These are phyloP conservation scores for Xylaria polymorpha DNA, from an alignment of 2,329 filamentous ascomycete species.

Conservation along the genomic window DNA sequence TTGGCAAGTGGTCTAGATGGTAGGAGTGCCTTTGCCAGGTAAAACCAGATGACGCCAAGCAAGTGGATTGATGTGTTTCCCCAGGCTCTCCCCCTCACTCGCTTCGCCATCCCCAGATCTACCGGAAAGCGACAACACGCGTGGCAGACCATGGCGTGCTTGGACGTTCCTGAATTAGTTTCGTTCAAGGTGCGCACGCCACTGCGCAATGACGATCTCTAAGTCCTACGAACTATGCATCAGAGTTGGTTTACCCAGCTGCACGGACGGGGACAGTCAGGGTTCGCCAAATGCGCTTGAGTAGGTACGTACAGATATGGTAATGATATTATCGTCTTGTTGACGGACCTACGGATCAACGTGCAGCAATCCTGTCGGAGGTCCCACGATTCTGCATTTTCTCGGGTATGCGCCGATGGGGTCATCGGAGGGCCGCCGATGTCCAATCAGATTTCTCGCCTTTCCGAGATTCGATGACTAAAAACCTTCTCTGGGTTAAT, in stretches of 20 bases:
- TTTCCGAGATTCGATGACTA: constrained; percentile 18
- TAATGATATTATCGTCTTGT: not conserved
- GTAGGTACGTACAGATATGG: constrained; percentile 2
- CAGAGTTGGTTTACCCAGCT: not conserved
- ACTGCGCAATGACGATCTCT: constrained; percentile 9
- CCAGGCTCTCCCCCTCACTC: not conserved
- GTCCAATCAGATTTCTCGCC: constrained; percentile 20
- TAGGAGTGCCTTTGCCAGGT: not conserved
- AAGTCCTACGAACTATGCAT: constrained; percentile 3
- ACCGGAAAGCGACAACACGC: constrained; percentile 6
- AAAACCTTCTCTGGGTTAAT: not conserved
- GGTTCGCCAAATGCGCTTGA: constrained; percentile 24
- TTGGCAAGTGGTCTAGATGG: constrained; percentile 4
- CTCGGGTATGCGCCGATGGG: constrained; percentile 23
- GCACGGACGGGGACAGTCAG: not conserved
- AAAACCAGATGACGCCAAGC: constrained; percentile 1
- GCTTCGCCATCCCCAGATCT: constrained; percentile 21
- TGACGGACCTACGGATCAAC: constrained; percentile 14
- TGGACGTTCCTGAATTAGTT: constrained; percentile 23
- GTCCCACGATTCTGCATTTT: not conserved
- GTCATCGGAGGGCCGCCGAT: constrained; percentile 24
- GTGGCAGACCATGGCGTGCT: not conserved
- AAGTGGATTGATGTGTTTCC: constrained; percentile 13
- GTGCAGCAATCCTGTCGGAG: constrained; percentile 12
- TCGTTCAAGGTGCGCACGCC: not conserved